Conservation (phyloP, 495 filamentous ascomycete genomes). For the Lentithecium fluviatile region DNA sequence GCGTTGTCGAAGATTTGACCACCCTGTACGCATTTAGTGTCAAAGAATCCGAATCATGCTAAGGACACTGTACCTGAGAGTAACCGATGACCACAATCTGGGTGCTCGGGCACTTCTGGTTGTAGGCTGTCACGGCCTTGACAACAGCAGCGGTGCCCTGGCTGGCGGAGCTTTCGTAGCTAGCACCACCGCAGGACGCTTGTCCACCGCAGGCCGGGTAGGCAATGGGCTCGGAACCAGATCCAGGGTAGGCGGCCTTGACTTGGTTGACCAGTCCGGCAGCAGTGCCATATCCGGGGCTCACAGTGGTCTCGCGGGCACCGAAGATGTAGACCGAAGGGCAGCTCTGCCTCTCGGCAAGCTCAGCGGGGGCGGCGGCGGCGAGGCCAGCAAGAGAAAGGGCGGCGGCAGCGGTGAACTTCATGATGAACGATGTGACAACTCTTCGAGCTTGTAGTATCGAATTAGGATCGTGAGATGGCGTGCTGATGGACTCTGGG, state of each 20-base stretch:
- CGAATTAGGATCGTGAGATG: neutral
- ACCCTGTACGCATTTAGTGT: conserved; percentile 46
- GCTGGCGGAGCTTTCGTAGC: conserved; percentile 54
- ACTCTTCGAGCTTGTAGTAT: neutral
- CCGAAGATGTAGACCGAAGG: conserved; percentile 39
- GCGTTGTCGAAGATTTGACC: conserved; percentile 65
- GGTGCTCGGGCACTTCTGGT: conserved; percentile 55
- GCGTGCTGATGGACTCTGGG: conserved; percentile 6
- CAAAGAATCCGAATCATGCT: neutral
- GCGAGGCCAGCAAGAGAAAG: conserved; percentile 24
- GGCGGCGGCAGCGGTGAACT: conserved; percentile 25
- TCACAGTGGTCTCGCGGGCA: conserved; percentile 47
- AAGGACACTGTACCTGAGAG: conserved; percentile 48
- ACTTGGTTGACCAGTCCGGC: conserved; percentile 53
- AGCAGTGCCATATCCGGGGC: conserved; percentile 55
- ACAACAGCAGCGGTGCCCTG: conserved; percentile 55
- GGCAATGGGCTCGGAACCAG: conserved; percentile 55
- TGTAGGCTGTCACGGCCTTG: conserved; percentile 55
- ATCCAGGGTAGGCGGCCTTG: conserved; percentile 49
- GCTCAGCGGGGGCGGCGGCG: conserved; percentile 21
- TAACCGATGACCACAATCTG: conserved; percentile 63
- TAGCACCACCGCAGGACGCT: conserved; percentile 49
- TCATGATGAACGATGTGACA: conserved; percentile 16
- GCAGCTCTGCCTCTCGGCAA: conserved; percentile 31
- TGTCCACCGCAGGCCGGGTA: conserved; percentile 64